Evolutionary conservation across 106 monocot species (phyloP).

Genomic region (Acanthochlamys bracteata): DNA sequence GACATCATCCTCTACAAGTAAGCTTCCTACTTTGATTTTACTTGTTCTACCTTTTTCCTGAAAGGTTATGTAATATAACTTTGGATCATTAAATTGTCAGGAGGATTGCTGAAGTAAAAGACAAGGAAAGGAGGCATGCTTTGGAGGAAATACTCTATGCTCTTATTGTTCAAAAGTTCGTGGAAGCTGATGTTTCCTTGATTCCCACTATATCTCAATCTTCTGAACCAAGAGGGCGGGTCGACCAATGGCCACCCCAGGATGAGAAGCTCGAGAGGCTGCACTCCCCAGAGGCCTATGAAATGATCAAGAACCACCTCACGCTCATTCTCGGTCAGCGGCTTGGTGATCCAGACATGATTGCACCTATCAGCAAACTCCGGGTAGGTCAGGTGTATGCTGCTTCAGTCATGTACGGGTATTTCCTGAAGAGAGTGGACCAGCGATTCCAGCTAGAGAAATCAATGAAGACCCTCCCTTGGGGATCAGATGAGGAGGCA

Average conservation of each 20-base stretch:
- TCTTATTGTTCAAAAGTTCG: conserved; percentile 76
- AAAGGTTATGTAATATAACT: background rate
- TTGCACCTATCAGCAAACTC: conserved; percentile 69
- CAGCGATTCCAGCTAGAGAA: conserved; percentile 84
- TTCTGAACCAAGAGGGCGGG: conserved; percentile 24
- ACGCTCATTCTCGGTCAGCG: conserved; percentile 62
- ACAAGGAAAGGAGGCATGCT: conserved; percentile 69
- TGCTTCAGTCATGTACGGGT: conserved; percentile 91
- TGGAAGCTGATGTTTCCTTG: conserved; percentile 70
- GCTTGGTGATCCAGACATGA: conserved; percentile 25
- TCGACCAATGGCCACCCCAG: conserved; percentile 34
- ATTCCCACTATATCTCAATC: conserved; percentile 42
- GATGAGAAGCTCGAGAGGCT: conserved; percentile 53
- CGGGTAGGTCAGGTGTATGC: conserved; percentile 86
- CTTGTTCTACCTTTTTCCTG: no score
- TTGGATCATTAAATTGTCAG: conserved; percentile 14
- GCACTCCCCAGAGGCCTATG: conserved; percentile 78
- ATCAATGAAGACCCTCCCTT: conserved; percentile 73
- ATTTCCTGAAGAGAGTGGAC: conserved; percentile 89
- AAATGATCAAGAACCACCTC: conserved; percentile 83
- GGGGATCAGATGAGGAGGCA: conserved; percentile 40
- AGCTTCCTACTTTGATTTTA: background rate
- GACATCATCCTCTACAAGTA: conserved; percentile 74
- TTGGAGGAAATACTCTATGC: conserved; percentile 84
- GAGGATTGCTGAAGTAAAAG: conserved; percentile 87